These are phyloP conservation scores for Penicilliopsis zonata DNA, from an alignment of 495 filamentous ascomycete genomes.

Conservation along the genomic window DNA sequence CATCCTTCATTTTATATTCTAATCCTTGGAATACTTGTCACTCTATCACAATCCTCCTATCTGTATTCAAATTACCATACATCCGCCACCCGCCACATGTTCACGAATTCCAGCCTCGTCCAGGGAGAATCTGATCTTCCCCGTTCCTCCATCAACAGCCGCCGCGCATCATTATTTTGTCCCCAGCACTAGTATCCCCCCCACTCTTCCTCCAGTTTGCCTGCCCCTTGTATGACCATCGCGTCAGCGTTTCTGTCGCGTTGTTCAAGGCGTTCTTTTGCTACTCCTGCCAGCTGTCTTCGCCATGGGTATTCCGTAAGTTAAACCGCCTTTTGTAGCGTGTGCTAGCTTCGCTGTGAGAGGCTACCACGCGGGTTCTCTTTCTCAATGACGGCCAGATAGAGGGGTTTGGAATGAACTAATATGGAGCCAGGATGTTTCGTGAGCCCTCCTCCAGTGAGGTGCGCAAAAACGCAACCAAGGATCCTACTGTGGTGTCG, in stretches of 20 bases:
- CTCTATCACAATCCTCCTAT: no score
- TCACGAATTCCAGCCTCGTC: conserved; percentile 8
- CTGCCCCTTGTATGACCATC: conserved; percentile 2
- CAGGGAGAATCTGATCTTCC: conserved; percentile 9
- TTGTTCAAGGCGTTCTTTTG: conserved; percentile 4
- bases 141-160: conserved; percentile 12
- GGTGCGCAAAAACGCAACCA: conserved; percentile 41
- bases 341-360: no score
- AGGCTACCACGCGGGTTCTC: no score
- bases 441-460: conserved; percentile 37
- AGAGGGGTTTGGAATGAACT: conserved; percentile 9
- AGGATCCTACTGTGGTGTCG: conserved; percentile 43
- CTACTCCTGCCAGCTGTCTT: conserved; percentile 4
- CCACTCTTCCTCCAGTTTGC: no score
- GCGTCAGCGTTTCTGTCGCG: conserved; percentile 10
- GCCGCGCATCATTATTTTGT: conserved; percentile 2
- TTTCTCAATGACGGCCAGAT: no score
- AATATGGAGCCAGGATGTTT: conserved; percentile 38
- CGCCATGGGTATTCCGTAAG: conserved; percentile 77
- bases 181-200: conserved; percentile 9
- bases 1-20: no score
- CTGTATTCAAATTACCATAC: no score
- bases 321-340: conserved; percentile 18
- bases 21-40: no score
- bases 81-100: no score